Evolutionary conservation across 2,329 filamentous ascomycete genomes (phyloP), one percentile per base, ranked within the genome.

Genomic region (Penicillium hesseltinei): DNA sequence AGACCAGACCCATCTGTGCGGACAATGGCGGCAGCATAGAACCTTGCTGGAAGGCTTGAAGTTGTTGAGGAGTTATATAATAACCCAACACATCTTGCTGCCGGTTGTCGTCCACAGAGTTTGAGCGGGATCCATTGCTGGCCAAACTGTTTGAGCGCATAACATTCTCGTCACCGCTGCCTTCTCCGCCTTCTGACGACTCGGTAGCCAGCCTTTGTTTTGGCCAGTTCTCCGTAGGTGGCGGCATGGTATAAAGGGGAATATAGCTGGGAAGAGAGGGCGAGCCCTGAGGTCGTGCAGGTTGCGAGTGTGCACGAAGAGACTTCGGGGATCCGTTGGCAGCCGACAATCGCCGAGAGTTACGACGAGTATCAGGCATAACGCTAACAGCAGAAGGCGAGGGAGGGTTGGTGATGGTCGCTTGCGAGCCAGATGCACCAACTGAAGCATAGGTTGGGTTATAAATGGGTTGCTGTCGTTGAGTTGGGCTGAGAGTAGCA

Each of bases 301-400:
- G 78, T 56, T 81, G 78, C n/a, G 78, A 81, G 25, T 81, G 78
- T n/a, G 78, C 78, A 54, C 78, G 70, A 31, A 80, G 59, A 23
- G 74, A 77, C 31, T 73, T 73, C 4, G 77, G 73, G 21, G 76
- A 76, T 9, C 72, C 73, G 53, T 76, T 77, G 13, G 73, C 73
- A 54, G 75, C 69, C 4, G 78, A 80, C 13, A 77, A 76, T 52
- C 78, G 73, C 44, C 79, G 75, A 35, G 74, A 73, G 57, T 72
- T 78, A 33, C 78, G 77, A 42, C 77, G 76, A 44, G 73, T 65
- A 56, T 81, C 78, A 45, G 77, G 77, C 33, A 74, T 65, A 25
- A 70, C 71, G 31, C 70, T 61, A 43, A 67, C 60, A 21, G 77
- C 65, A 19, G 77, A 78, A 9, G 78, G 78, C 5, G 78, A 81